Evolutionary conservation across 1,139 yeast genomes (phyloP).

Genomic region (Scheffersomyces segobiensis): DNA sequence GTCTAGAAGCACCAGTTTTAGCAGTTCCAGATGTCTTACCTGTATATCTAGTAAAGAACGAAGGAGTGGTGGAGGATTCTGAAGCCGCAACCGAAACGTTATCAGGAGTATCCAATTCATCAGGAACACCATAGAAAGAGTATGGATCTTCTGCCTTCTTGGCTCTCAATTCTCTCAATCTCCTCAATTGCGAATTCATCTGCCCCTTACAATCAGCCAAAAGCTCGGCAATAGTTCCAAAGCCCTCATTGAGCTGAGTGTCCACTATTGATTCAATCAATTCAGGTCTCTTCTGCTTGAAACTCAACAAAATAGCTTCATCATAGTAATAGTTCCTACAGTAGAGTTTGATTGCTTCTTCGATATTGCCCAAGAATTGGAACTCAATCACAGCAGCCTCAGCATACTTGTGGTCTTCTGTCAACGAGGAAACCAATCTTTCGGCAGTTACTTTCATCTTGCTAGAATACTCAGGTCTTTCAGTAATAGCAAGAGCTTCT

Average conservation of each 20-base stretch:
- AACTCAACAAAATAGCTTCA: conserved; percentile 70
- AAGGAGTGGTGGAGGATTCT: conserved; percentile 88
- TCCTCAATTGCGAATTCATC: conserved; percentile 73
- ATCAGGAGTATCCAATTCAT: conserved; percentile 79
- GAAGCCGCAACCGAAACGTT: conserved; percentile 94
- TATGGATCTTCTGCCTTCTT: conserved; percentile 85
- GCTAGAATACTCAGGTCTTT: conserved; percentile 36
- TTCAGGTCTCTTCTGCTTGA: conserved; percentile 40
- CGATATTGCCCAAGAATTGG: conserved; percentile 59
- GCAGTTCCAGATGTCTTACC: conserved; percentile 97
- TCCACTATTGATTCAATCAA: conserved; percentile 64
- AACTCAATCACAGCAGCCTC: conserved; percentile 84
- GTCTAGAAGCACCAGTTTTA: conserved; percentile 91
- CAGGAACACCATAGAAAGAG: conserved; percentile 72
- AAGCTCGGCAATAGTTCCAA: conserved; percentile 82
- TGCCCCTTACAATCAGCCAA: conserved; percentile 91
- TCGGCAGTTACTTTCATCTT: conserved; percentile 49
- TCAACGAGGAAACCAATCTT: conserved; percentile 57
- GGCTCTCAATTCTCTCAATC: conserved; percentile 80
- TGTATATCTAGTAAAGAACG: conserved; percentile 92
- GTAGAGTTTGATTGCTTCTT: conserved; percentile 62
- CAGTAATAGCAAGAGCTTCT: conserved; percentile 71
- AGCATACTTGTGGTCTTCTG: conserved; percentile 70
- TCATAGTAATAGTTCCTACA: conserved; percentile 78
- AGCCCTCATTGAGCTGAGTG: conserved; percentile 79